Conservation (phyloP, 768 basidiomycete species). For the Exsudoporus frostii region DNA sequence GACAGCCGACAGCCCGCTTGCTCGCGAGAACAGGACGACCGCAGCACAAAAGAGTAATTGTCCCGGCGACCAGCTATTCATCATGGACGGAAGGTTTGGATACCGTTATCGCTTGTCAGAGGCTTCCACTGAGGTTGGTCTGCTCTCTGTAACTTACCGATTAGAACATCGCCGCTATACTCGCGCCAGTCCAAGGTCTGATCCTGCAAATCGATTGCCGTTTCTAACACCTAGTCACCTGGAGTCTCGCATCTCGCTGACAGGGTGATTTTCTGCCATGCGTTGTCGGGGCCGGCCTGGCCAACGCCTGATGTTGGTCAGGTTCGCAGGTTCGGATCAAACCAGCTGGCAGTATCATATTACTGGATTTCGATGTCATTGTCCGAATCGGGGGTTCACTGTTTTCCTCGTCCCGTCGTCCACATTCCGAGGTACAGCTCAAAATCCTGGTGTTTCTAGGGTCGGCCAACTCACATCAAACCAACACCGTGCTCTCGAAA, state of each 20-base stretch:
- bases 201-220: not conserved
- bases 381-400: not conserved
- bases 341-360: not conserved
- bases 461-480: not conserved
- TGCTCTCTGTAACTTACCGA: not conserved
- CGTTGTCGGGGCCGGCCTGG: not conserved
- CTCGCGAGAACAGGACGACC: not conserved
- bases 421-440: not conserved
- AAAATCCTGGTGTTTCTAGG: not conserved
- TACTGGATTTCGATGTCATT: not conserved
- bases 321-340: slow-evolving; percentile 4
- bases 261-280: not conserved
- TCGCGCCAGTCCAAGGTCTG: not conserved
- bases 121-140: not conserved
- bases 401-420: not conserved
- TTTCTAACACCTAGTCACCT: not conserved
- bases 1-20: slow-evolving; percentile 8
- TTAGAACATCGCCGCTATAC: slow-evolving; percentile 8
- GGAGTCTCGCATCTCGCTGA: not conserved
- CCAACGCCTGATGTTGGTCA: not conserved
- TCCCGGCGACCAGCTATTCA: slow-evolving; percentile 6
- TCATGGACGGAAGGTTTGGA: not conserved
- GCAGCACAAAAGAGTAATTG: slow-evolving; percentile 6
- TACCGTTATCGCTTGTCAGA: not conserved
- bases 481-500: not conserved